Conservation (phyloP, 2,329 filamentous ascomycete genomes). For the Rhynchosporium graminicola region DNA sequence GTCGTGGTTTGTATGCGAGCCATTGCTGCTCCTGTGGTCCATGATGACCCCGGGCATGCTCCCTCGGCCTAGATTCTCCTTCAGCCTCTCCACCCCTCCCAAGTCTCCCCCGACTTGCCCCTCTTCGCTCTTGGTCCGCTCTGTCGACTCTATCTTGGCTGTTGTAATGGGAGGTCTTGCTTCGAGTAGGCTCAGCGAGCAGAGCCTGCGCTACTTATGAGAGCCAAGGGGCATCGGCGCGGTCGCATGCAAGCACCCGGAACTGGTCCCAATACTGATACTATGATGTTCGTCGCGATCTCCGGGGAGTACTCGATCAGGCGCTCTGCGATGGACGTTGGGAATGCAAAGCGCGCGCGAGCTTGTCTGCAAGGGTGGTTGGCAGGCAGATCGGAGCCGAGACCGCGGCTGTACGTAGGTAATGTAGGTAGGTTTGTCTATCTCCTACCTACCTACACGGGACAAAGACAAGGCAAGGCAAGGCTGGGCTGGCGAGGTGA, state of each 20-base stretch:
- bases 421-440: background rate
- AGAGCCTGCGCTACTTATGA: slow-evolving; percentile 37
- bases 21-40: slow-evolving; percentile 56
- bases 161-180: slow-evolving; percentile 21
- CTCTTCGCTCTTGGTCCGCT: slow-evolving; percentile 32
- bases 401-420: background rate
- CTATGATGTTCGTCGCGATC: slow-evolving; percentile 3
- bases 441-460: no score
- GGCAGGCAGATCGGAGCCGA: slow-evolving; percentile 23
- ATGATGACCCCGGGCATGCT: slow-evolving; percentile 58
- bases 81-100: slow-evolving; percentile 34
- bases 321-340: slow-evolving; percentile 26
- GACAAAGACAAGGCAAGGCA: no score
- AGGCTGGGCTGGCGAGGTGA: no score
- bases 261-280: background rate
- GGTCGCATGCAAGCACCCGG: slow-evolving; percentile 22
- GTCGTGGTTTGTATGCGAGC: slow-evolving; percentile 57
- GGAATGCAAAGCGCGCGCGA: slow-evolving; percentile 38
- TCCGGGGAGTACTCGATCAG: slow-evolving; percentile 16
- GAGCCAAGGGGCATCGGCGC: slow-evolving; percentile 37
- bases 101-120: slow-evolving; percentile 34
- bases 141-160: slow-evolving; percentile 42
- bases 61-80: slow-evolving; percentile 30
- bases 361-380: slow-evolving; percentile 36
- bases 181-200: slow-evolving; percentile 25